Conservation (phyloP, 306 rosid species). For the Medicago lupulina region DNA sequence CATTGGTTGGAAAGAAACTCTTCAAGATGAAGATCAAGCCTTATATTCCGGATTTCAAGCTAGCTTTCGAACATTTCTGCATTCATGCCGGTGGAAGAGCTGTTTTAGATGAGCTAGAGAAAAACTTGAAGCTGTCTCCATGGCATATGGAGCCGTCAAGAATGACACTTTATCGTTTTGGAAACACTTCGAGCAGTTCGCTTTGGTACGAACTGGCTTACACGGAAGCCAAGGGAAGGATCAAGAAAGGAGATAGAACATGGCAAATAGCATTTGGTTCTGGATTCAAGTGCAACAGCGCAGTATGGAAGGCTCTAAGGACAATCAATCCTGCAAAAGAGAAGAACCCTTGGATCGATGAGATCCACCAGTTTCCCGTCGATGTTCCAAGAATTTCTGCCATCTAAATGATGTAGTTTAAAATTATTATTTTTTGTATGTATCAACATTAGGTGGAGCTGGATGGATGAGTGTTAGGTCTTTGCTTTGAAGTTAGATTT, state of each 20-base stretch:
- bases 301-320: slow-evolving; percentile 85
- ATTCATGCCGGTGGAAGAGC: slow-evolving; percentile 89
- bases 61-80: slow-evolving; percentile 87
- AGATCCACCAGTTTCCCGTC: slow-evolving; percentile 69
- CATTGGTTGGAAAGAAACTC: slow-evolving; percentile 71
- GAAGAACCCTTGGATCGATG: slow-evolving; percentile 81
- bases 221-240: slow-evolving; percentile 81
- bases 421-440: background rate
- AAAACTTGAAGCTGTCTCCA: slow-evolving; percentile 74
- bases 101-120: slow-evolving; percentile 81
- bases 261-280: slow-evolving; percentile 95
- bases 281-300: slow-evolving; percentile 90
- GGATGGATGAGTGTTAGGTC: background rate
- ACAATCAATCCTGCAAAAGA: slow-evolving; percentile 73
- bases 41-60: slow-evolving; percentile 83
- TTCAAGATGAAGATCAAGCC: slow-evolving; percentile 86
- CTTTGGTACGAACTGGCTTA: slow-evolving; percentile 83
- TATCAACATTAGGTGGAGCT: slow-evolving; percentile 22
- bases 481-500: slow-evolving; percentile 13
- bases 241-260: slow-evolving; percentile 80
- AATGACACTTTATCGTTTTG: slow-evolving; percentile 82
- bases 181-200: slow-evolving; percentile 91
- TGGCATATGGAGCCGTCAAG: slow-evolving; percentile 98
- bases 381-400: slow-evolving; percentile 72
- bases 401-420: slow-evolving; percentile 39